Evolutionary conservation across 148 eudicot species (phyloP).

Genomic region (Rhododendron ferrugineum): DNA sequence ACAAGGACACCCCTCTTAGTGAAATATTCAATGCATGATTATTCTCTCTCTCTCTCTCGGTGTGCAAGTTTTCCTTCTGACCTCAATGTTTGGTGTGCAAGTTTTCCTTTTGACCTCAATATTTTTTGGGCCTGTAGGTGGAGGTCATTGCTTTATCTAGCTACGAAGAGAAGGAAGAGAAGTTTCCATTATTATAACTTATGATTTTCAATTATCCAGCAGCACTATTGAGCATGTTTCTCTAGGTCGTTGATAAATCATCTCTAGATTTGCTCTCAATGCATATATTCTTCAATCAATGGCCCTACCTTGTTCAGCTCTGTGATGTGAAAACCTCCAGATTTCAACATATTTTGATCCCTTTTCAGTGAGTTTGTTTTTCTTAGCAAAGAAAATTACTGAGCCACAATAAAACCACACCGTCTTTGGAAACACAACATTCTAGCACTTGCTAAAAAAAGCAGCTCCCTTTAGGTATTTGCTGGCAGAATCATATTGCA

Average conservation of each 20-base stretch:
- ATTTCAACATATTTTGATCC: too few relatives aligned
- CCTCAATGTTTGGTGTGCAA: too few relatives aligned
- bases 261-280: too few relatives aligned
- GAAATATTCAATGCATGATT: too few relatives aligned
- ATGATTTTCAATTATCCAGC: not conserved
- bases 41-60: too few relatives aligned
- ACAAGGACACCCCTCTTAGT: too few relatives aligned
- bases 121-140: too few relatives aligned
- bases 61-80: too few relatives aligned
- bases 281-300: too few relatives aligned
- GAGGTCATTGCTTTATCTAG: slow-evolving; percentile 47
- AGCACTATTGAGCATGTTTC: not conserved
- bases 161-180: slow-evolving; percentile 94
- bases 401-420: not conserved
- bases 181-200: slow-evolving; percentile 24
- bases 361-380: not conserved
- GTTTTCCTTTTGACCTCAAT: too few relatives aligned
- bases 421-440: not conserved
- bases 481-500: not conserved
- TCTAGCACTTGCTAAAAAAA: not conserved
- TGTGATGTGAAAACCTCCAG: too few relatives aligned
- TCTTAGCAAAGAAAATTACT: not conserved
- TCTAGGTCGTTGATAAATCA: not conserved
- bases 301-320: too few relatives aligned
- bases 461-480: not conserved